phyloP scores from a whole-genome alignment of 805 yeast species.

The Metschnikowia arizonensis region DNA sequence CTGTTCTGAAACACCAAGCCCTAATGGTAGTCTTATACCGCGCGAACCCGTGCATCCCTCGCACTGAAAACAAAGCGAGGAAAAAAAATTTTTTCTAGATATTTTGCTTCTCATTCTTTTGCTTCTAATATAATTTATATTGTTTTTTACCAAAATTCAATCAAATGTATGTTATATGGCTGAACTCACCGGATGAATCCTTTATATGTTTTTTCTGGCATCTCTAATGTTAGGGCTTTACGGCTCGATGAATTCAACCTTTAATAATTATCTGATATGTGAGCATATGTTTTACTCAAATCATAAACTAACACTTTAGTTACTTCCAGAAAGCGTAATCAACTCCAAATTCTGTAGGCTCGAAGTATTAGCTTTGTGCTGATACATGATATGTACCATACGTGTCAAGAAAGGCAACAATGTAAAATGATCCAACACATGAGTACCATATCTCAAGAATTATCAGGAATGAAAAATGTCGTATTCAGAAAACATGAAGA shows the following conservation, averaged over 20 bases:
- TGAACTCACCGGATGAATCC: conserved; percentile 32
- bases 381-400: too few species aligned
- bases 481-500: too few species aligned
- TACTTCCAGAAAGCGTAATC: neutral
- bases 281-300: neutral
- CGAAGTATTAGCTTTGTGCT: neutral
- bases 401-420: neutral
- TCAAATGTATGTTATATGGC: conserved; percentile 1
- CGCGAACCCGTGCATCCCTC: conserved; percentile 11
- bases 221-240: conserved; percentile 83
- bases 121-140: neutral
- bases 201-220: conserved; percentile 69
- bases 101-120: neutral
- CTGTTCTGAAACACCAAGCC: conserved; percentile 9
- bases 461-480: too few species aligned
- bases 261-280: conserved; percentile 61
- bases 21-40: conserved; percentile 8
- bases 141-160: neutral
- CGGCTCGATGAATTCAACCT: conserved; percentile 76
- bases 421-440: neutral
- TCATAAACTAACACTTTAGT: conserved; percentile 8
- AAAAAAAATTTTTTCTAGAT: conserved; percentile 2
- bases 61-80: neutral
- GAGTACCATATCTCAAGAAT: too few species aligned
- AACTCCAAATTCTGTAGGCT: neutral